Base-by-base conservation (phyloP, 768 basidiomycete genomes). In the Tephrocybe sp. region DNA sequence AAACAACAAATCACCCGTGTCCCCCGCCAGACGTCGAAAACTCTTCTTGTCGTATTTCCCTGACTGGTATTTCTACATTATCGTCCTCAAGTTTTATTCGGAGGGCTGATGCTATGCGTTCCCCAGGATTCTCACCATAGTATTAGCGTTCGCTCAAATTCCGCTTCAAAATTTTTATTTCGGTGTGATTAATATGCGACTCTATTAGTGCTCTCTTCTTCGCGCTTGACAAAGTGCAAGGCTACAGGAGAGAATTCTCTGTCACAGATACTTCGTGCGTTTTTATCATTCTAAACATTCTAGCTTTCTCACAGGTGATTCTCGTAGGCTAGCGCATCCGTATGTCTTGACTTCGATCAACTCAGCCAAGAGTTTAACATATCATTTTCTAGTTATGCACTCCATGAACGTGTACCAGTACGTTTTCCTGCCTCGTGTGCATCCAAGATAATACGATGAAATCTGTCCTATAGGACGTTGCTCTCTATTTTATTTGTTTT, bases 331-430 rank as follows among this genome's bases (percentile, higher is more conserved):
- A 41, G 66, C 67, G 52, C 67, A 72, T 58, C 67, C 75, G 75
- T 77, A 57, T 60, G 76, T 42, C 34, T 13, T 36, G 45, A 12
- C 52, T 39, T 54, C 43, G 48, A 42, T 12, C 2, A 17, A 3
- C 16, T 45, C 54, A 30, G 14, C 16, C n/a, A 51, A 39, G 23
- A 16, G 6, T 41, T 22, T 13, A 1, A 45, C n/a, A 6, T 30
- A 35, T 14, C 26, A n/a, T 34, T 52, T 45, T 51, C 22, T 34
- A 89, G 88, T 31, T 87, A 73, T 66, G 79, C 89, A 11, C 71
- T 79, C 11, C 80, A 89, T 42, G 91, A 94, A 65, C 84, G 92
- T 49, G 79, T 93, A 9, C 87, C 89, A 4, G 87, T 89, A 60
- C 44, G 81, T 22, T 45, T 31, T 61, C 30, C 47, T 45, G 10